Base-by-base conservation (phyloP, 352 stramenopile species). In the Globisporangium recalcitrans region DNA sequence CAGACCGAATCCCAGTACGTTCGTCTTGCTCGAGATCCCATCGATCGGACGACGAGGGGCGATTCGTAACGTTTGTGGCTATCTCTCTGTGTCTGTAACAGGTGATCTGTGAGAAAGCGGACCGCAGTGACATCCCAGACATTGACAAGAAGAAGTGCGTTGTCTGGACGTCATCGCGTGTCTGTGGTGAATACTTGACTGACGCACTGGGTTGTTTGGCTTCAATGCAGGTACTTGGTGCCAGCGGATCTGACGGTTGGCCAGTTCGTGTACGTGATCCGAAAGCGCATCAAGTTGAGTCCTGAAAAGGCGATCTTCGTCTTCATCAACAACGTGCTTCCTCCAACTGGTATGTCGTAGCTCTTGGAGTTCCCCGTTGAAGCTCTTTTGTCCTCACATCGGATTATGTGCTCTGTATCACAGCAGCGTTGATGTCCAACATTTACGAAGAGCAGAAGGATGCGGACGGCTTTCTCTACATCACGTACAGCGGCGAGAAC, bases 401-500 rank as follows among this genome's bases (percentile, higher is more conserved):
- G 16, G 42, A 52, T 51, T 73, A 31, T 54, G 27, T 44, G 29
- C 11, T 14, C 19, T 1, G 27, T 38, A 1, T 31, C 32, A 10
- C 57, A 94, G 87, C 95, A 47, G 92, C 96, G n/a, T 77, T 99
- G 24, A 99, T 99, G 96, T 98, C 95, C 48, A 98, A 98, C 72
- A 98, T 99, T 64, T 99, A 99, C 75, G 97, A 99, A 85, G 93
- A 99, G 72, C 93, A 99, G 73, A 99, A 99, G 79, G 97, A 99
- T 73, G 93, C 98, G 66, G 93, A 97, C 52, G 97, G 97, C 31
- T 99, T 99, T 69, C 87, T 99, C 60, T 99, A 99, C 82, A 98
- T 99, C 77, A 98, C 97, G 68, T 99, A 99, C 85, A 98, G 91
- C 71, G 97, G 96, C 66, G 97, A 99, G 80, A 99, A 98, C 71